These are phyloP conservation scores for Melampsora allii-populina DNA, from an alignment of 1,284 basidiomycete species.

Conservation along the genomic window DNA sequence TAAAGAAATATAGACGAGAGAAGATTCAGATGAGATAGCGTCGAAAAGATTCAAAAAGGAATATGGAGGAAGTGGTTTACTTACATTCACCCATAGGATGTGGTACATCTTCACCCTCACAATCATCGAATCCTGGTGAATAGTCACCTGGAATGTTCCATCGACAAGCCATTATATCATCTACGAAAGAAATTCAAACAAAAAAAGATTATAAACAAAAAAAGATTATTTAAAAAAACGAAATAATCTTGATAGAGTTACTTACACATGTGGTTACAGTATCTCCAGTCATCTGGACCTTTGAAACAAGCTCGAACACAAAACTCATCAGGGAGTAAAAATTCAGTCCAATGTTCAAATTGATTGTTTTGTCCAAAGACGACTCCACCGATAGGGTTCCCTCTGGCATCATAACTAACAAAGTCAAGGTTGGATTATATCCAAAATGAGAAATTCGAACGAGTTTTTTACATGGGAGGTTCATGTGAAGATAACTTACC, in stretches of 20 bases:
- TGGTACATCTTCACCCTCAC: slow-evolving; percentile 27
- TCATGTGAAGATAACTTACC: background rate
- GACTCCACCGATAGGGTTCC: slow-evolving; percentile 4
- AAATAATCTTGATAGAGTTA: background rate
- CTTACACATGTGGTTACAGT: slow-evolving; percentile 41
- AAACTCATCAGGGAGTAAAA: slow-evolving; percentile 32
- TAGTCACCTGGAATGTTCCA: slow-evolving; percentile 41
- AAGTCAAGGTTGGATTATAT: too few species aligned
- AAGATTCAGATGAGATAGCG: background rate
- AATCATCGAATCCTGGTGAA: slow-evolving; percentile 27
- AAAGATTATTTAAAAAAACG: background rate
- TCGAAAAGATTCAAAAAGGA: background rate
- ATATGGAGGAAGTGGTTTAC: background rate
- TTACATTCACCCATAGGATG: slow-evolving; percentile 43
- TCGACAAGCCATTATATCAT: slow-evolving; percentile 39
- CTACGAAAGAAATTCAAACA: background rate
- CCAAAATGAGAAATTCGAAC: too few species aligned
- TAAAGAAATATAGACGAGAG: background rate
- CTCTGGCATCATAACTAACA: background rate
- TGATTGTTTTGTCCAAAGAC: slow-evolving; percentile 35
- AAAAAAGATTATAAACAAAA: background rate
- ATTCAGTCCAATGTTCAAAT: slow-evolving; percentile 37
- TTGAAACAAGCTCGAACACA: slow-evolving; percentile 37
- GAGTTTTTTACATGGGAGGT: too few species aligned
- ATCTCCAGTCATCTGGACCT: slow-evolving; percentile 36